Evolutionary conservation across 129 eudicot species (phyloP).

Genomic region (Artemisia argyi): DNA sequence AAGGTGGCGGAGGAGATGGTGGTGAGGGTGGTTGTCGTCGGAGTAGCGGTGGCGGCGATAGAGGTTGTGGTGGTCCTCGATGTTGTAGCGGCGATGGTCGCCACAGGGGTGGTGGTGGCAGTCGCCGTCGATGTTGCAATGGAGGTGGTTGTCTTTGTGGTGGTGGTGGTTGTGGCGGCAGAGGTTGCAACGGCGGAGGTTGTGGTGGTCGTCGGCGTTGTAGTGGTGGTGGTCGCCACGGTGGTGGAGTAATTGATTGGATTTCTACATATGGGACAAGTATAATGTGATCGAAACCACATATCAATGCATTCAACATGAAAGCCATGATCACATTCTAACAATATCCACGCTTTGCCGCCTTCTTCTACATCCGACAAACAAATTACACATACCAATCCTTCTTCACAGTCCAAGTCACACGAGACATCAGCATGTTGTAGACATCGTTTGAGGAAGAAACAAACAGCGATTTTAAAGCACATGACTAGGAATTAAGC

Average conservation of each 20-base stretch:
- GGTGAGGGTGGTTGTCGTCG: no score
- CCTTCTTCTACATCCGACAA: constrained; percentile 25
- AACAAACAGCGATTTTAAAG: constrained; percentile 38
- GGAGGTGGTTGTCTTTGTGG: no score
- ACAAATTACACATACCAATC: constrained; percentile 65
- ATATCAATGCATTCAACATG: constrained; percentile 38
- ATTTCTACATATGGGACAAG: constrained; percentile 42
- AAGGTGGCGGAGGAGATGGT: no score
- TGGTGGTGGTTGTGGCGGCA: no score
- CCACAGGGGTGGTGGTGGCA: no score
- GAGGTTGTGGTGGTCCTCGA: no score
- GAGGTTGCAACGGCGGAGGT: no score
- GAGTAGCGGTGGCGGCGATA: no score
- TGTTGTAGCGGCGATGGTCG: no score
- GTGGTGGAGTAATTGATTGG: constrained; percentile 28
- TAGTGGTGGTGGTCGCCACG: no score
- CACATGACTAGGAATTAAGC: constrained; percentile 39
- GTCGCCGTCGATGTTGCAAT: no score
- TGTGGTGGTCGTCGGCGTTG: no score
- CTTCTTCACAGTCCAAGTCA: constrained; percentile 52
- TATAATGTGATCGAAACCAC: constrained; percentile 27
- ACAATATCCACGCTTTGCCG: constrained; percentile 33
- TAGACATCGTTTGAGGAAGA: constrained; percentile 46
- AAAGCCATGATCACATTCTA: constrained; percentile 44
- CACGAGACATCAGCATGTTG: not conserved